These are phyloP conservation scores for Cyberlindnera meyerae DNA, from an alignment of 805 yeast genomes.

Conservation along the genomic window DNA sequence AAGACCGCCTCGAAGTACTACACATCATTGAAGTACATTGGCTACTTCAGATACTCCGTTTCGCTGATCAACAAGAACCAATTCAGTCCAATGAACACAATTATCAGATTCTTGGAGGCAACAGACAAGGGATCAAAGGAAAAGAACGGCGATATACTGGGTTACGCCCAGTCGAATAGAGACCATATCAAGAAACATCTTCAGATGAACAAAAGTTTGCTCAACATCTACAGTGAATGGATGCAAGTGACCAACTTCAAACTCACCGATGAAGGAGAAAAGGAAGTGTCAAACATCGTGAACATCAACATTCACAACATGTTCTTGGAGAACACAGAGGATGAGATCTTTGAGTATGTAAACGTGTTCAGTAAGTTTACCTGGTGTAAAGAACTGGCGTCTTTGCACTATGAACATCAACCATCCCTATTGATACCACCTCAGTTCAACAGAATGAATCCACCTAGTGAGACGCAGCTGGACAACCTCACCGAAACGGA, in stretches of 20 bases:
- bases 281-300: slow-evolving; percentile 9
- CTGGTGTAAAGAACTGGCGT: slow-evolving; percentile 1
- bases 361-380: background rate
- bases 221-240: slow-evolving; percentile 16
- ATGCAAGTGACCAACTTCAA: slow-evolving; percentile 11
- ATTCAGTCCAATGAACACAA: slow-evolving; percentile 16
- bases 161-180: slow-evolving; percentile 2
- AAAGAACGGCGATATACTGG: slow-evolving; percentile 1
- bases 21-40: slow-evolving; percentile 9
- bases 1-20: slow-evolving; percentile 15
- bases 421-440: background rate
- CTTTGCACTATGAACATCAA: background rate
- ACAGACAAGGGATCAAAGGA: slow-evolving; percentile 9
- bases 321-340: slow-evolving; percentile 9
- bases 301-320: slow-evolving; percentile 15
- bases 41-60: slow-evolving; percentile 8
- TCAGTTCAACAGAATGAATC: background rate
- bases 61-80: slow-evolving; percentile 8
- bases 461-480: slow-evolving; percentile 4
- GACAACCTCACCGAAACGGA: background rate
- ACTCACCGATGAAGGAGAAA: background rate
- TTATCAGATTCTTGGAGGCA: slow-evolving; percentile 17
- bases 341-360: slow-evolving; percentile 3
- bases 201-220: slow-evolving; percentile 10
- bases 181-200: slow-evolving; percentile 11